Conservation (phyloP, 2,329 filamentous ascomycete species). For the Aspergillus novoparasiticus region DNA sequence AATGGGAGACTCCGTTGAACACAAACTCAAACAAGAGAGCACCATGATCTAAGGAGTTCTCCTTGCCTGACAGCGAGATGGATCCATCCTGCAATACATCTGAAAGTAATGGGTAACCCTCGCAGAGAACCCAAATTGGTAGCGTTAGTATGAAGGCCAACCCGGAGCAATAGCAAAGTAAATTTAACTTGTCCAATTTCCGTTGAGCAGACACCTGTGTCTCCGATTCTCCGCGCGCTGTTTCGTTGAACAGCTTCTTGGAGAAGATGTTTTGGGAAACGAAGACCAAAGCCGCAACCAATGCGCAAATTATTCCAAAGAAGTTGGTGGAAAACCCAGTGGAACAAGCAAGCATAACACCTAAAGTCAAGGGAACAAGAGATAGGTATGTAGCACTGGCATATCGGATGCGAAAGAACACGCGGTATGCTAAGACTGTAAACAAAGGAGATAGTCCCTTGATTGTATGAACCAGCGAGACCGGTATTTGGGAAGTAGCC, state of each 20-base stretch:
- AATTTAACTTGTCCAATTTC: constrained; percentile 94
- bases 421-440: constrained; percentile 88
- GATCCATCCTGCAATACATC: constrained; percentile 83
- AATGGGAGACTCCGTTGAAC: constrained; percentile 97
- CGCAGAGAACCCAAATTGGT: constrained; percentile 91
- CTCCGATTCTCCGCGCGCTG: constrained; percentile 79
- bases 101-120: constrained; percentile 74
- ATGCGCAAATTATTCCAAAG: constrained; percentile 84
- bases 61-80: constrained; percentile 73
- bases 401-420: constrained; percentile 87
- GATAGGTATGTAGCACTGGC: constrained; percentile 84
- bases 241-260: constrained; percentile 96
- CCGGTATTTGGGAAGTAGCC: constrained; percentile 90
- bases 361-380: constrained; percentile 83
- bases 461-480: constrained; percentile 96
- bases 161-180: constrained; percentile 95
- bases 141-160: constrained; percentile 85
- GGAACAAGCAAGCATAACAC: constrained; percentile 96
- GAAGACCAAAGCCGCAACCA: constrained; percentile 89
- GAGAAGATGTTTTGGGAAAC: constrained; percentile 99
- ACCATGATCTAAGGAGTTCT: constrained; percentile 69
- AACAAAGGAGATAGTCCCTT: constrained; percentile 96
- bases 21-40: constrained; percentile 76
- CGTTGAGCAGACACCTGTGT: constrained; percentile 60
- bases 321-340: constrained; percentile 87